These are phyloP conservation scores for Mycena venus DNA, from an alignment of 768 basidiomycete species.

Conservation along the genomic window DNA sequence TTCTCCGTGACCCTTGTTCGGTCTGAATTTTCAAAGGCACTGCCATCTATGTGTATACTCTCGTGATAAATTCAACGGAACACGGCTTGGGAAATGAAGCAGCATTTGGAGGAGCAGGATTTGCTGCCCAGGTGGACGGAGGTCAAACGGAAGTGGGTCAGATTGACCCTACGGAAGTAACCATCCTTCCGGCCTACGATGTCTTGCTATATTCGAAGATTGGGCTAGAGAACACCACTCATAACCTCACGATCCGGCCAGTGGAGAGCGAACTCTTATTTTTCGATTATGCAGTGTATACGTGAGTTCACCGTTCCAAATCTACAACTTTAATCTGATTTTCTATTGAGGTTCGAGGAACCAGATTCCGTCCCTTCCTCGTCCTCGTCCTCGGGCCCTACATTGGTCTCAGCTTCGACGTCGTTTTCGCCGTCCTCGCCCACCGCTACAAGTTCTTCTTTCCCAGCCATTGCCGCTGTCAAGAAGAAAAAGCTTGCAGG, in stretches of 20 bases:
- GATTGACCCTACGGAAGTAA: neutral
- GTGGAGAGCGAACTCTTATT: neutral
- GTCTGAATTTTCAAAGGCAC: neutral
- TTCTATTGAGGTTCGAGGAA: neutral
- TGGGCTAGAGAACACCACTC: neutral
- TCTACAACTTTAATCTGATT: neutral
- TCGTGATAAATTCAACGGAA: neutral
- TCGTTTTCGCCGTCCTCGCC: neutral
- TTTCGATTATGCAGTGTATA: neutral
- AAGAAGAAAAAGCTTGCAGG: neutral
- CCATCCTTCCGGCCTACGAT: neutral
- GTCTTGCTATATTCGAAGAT: neutral
- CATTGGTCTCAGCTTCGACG: neutral
- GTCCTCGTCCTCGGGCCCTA: neutral
- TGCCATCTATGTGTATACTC: neutral
- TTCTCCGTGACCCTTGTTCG: neutral
- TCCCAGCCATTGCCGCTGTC: neutral
- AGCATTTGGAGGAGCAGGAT: neutral
- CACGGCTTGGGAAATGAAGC: neutral
- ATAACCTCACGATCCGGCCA: neutral
- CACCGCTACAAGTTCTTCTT: neutral
- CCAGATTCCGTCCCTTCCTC: neutral
- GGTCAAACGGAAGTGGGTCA: neutral
- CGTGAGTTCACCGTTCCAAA: neutral
- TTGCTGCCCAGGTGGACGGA: neutral